Evolutionary conservation across 305 asterid genomes (phyloP).

Genomic region (Ajuga reptans): DNA sequence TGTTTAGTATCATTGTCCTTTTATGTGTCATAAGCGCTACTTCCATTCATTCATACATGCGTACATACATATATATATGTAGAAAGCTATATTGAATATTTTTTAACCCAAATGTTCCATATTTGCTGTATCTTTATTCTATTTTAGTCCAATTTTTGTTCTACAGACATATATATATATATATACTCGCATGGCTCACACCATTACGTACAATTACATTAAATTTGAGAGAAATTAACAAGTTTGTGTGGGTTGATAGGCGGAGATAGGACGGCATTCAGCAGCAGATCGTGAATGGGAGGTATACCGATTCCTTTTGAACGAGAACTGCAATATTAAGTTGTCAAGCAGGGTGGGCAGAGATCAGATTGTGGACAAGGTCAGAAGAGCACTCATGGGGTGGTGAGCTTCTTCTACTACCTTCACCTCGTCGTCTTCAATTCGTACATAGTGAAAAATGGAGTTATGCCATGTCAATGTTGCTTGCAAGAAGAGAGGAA

Average conservation of each 20-base stretch:
- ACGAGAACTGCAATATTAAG: conserved; percentile 48
- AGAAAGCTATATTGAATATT: too few species aligned
- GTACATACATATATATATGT: too few species aligned
- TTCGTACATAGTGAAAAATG: too few species aligned
- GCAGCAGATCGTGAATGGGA: conserved; percentile 72
- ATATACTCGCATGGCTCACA: neutral
- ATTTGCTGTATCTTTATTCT: too few species aligned
- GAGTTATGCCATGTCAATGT: neutral
- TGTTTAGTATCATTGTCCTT: too few species aligned
- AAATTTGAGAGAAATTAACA: neutral
- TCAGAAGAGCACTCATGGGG: conserved; percentile 80
- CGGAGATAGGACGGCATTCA: conserved; percentile 72
- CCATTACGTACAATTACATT: neutral
- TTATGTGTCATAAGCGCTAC: too few species aligned
- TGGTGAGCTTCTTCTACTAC: conserved; percentile 47
- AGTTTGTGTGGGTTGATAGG: conserved; percentile 35
- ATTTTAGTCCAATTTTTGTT: too few species aligned
- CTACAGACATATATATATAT: too few species aligned
- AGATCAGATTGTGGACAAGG: conserved; percentile 66
- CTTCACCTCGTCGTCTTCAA: neutral
- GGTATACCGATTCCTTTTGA: conserved; percentile 71
- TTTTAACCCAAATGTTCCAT: too few species aligned
- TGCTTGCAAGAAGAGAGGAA: neutral
- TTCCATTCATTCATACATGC: too few species aligned
- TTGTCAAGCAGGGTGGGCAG: conserved; percentile 38